phyloP scores from a whole-genome alignment of 805 yeast species.

The Hanseniaspora guilliermondii region DNA sequence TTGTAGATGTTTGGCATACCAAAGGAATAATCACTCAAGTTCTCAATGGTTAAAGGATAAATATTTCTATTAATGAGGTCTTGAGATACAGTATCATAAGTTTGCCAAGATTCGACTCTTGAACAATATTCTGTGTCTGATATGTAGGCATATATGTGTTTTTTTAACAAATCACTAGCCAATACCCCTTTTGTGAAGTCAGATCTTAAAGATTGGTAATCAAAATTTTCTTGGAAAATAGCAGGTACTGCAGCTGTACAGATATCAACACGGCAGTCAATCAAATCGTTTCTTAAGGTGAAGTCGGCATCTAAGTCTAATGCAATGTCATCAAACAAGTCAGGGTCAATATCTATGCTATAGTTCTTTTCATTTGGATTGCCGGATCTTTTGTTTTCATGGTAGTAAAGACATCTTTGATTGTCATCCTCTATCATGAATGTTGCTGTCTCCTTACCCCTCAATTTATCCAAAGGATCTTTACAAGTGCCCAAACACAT shows the following conservation, averaged over 20 bases:
- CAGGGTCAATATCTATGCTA: slow-evolving; percentile 63
- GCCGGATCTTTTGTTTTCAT: slow-evolving; percentile 44
- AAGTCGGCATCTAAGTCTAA: slow-evolving; percentile 38
- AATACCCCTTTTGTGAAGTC: slow-evolving; percentile 88
- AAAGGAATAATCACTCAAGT: slow-evolving; percentile 62
- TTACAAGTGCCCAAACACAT: slow-evolving; percentile 83
- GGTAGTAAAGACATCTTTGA: slow-evolving; percentile 72
- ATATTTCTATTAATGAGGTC: slow-evolving; percentile 87
- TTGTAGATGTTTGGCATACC: slow-evolving; percentile 80
- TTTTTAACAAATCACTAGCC: slow-evolving; percentile 78
- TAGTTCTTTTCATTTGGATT: slow-evolving; percentile 34
- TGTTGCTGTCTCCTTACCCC: slow-evolving; percentile 75
- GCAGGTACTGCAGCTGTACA: slow-evolving; percentile 92
- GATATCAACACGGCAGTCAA: slow-evolving; percentile 92
- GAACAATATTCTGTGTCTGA: slow-evolving; percentile 76
- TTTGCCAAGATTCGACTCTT: slow-evolving; percentile 88
- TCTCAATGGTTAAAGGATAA: slow-evolving; percentile 82
- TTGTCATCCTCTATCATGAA: slow-evolving; percentile 67
- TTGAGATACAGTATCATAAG: slow-evolving; percentile 82
- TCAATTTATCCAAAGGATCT: slow-evolving; percentile 61
- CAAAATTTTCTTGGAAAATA: slow-evolving; percentile 90
- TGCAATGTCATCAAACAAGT: slow-evolving; percentile 58
- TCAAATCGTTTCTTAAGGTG: slow-evolving; percentile 75
- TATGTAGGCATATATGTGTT: slow-evolving; percentile 79
- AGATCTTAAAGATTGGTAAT: slow-evolving; percentile 71